These are phyloP conservation scores for Grosmannia serpens DNA, from an alignment of 2,329 filamentous ascomycete genomes.

Conservation along the genomic window DNA sequence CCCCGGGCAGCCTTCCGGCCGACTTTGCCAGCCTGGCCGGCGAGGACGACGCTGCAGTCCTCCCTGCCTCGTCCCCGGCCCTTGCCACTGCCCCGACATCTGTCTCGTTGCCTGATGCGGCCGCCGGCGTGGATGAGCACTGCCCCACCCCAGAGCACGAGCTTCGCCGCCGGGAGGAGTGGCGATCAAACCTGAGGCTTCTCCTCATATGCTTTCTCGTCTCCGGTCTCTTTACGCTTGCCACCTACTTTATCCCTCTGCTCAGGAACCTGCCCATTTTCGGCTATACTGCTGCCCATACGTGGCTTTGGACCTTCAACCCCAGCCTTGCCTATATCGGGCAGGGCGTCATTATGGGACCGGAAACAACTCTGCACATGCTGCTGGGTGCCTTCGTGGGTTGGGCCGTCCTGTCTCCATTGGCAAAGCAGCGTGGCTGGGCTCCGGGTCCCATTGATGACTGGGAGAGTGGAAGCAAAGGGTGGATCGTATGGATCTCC, in stretches of 20 bases:
- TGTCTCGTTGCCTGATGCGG: neutral
- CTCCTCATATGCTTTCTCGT: constrained; percentile 45
- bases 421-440: constrained; percentile 80
- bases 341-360: constrained; percentile 97
- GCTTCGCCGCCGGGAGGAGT: constrained; percentile 24
- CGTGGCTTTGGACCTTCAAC: constrained; percentile 93
- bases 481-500: constrained; percentile 97
- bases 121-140: constrained; percentile 9
- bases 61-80: neutral
- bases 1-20: constrained; percentile 7
- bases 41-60: constrained; percentile 1
- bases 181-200: constrained; percentile 38
- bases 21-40: constrained; percentile 19
- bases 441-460: constrained; percentile 76
- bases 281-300: constrained; percentile 57
- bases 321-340: constrained; percentile 95
- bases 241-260: constrained; percentile 81
- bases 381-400: constrained; percentile 77
- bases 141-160: constrained; percentile 10
- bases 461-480: constrained; percentile 90
- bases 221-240: constrained; percentile 60
- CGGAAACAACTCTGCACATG: constrained; percentile 92
- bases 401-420: constrained; percentile 81
- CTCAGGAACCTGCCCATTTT: constrained; percentile 81
- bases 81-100: neutral